These are phyloP conservation scores for Clonostachys chloroleuca DNA, from an alignment of 2,329 filamentous ascomycete genomes.

Conservation along the genomic window DNA sequence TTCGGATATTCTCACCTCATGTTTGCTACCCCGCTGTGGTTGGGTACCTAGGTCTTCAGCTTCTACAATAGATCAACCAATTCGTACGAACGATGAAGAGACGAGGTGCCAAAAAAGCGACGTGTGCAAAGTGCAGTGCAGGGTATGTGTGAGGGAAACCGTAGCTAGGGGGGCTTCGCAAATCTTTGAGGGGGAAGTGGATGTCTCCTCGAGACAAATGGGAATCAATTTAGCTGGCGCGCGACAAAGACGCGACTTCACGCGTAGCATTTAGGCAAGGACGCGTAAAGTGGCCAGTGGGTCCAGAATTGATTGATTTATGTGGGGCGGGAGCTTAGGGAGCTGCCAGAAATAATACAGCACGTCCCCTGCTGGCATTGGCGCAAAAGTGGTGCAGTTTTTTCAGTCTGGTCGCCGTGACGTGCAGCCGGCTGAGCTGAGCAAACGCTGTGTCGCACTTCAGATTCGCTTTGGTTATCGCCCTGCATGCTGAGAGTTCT, in stretches of 20 bases:
- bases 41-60: too few species aligned
- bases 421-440: background rate
- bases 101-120: background rate
- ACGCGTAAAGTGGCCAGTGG: constrained; percentile 28
- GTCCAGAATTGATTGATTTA: background rate
- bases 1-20: too few species aligned
- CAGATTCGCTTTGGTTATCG: background rate
- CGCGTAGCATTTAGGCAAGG: constrained; percentile 10
- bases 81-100: too few species aligned
- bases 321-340: background rate
- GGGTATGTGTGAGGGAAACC: background rate
- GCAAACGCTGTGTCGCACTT: background rate
- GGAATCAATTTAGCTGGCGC: background rate
- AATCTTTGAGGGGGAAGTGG: background rate
- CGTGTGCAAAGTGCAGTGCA: constrained; percentile 1
- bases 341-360: too few species aligned
- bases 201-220: background rate
- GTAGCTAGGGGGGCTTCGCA: background rate
- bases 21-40: too few species aligned
- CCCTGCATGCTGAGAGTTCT: too few species aligned
- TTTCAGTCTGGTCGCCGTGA: background rate
- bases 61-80: too few species aligned
- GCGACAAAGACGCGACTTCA: constrained; percentile 2
- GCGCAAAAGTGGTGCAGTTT: background rate
- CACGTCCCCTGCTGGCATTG: background rate